Percentiles rank a stretch among this genome's conserved stretches.
Evolutionary conservation across 2,329 filamentous ascomycete species (phyloP).

Genomic region (Colletotrichum sidae): DNA sequence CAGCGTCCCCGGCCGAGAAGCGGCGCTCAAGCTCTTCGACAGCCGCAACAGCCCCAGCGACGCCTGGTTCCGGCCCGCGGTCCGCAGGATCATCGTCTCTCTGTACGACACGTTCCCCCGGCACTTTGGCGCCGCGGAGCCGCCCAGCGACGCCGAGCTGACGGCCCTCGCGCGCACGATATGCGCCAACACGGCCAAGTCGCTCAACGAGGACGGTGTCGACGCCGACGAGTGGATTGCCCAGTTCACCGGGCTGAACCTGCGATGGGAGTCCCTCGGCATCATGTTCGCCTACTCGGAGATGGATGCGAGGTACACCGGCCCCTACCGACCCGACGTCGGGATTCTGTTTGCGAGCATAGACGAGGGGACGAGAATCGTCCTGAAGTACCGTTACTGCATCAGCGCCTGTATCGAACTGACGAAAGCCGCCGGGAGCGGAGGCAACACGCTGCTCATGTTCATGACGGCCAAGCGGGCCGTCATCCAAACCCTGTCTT

Average conservation of each 20-base stretch:
- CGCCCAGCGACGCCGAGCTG: conserved; percentile 44
- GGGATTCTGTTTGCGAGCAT: conserved; percentile 1
- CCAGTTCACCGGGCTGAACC: conserved; percentile 51
- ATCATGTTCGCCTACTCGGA: conserved; percentile 48
- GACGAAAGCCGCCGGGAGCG: conserved; percentile 42
- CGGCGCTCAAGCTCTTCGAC: conserved; percentile 40
- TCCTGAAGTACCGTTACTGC: conserved; percentile 39
- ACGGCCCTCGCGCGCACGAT: conserved; percentile 50
- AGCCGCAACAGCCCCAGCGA: conserved; percentile 41
- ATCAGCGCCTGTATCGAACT: conserved; percentile 42
- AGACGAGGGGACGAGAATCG: conserved; percentile 28
- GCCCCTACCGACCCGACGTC: conserved; percentile 25
- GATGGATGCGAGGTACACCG: conserved; percentile 24
- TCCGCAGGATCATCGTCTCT: conserved; percentile 44
- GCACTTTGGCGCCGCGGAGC: conserved; percentile 40
- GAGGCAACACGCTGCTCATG: conserved; percentile 48
- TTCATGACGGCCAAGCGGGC: conserved; percentile 45
- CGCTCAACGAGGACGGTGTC: conserved; percentile 49
- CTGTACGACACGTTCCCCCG: conserved; percentile 46
- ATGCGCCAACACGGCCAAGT: conserved; percentile 51
- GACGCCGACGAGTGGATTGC: conserved; percentile 51
- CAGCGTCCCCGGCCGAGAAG: conserved; percentile 46
- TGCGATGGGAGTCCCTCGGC: conserved; percentile 58
- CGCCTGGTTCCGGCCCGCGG: conserved; percentile 47
- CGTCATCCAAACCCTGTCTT: conserved; percentile 48